Conservation (phyloP, 306 rosid genomes). For the Canavalia ensiformis region DNA sequence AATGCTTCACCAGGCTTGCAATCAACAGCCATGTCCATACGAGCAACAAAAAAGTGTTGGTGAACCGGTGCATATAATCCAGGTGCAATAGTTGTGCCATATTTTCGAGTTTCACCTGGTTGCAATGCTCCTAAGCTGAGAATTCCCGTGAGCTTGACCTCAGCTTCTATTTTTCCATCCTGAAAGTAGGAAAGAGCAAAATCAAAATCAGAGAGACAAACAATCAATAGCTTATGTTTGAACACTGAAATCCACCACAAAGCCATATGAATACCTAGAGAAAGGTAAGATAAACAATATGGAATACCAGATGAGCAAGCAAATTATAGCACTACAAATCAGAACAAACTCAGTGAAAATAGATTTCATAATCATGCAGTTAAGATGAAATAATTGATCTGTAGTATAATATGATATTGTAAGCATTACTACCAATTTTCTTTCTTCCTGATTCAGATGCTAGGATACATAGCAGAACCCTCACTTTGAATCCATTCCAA, state of each 20-base stretch:
- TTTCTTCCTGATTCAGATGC: slow-evolving; percentile 28
- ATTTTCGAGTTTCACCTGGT: slow-evolving; percentile 79
- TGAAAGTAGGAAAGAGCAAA: slow-evolving; percentile 39
- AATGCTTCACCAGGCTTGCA: slow-evolving; percentile 81
- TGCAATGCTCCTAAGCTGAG: slow-evolving; percentile 79
- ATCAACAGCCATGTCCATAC: slow-evolving; percentile 86
- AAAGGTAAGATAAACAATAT: background rate
- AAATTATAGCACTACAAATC: slow-evolving; percentile 18
- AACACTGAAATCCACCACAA: background rate
- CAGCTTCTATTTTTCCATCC: slow-evolving; percentile 87
- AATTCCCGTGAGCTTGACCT: slow-evolving; percentile 80
- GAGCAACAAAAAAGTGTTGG: slow-evolving; percentile 82
- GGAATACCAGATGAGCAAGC: slow-evolving; percentile 3
- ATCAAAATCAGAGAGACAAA: slow-evolving; percentile 5
- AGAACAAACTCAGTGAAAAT: slow-evolving; percentile 8
- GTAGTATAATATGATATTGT: slow-evolving; percentile 8
- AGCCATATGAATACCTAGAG: background rate
- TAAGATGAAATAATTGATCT: background rate
- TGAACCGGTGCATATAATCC: slow-evolving; percentile 82
- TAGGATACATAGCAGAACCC: slow-evolving; percentile 15
- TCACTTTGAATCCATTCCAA: background rate
- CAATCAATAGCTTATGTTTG: slow-evolving; percentile 31
- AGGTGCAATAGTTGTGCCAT: slow-evolving; percentile 81
- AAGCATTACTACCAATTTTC: slow-evolving; percentile 1
- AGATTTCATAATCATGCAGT: slow-evolving; percentile 14